These are phyloP conservation scores for Magnolia officinalis DNA, from an alignment of 164 flowering plant species.

Conservation along the genomic window DNA sequence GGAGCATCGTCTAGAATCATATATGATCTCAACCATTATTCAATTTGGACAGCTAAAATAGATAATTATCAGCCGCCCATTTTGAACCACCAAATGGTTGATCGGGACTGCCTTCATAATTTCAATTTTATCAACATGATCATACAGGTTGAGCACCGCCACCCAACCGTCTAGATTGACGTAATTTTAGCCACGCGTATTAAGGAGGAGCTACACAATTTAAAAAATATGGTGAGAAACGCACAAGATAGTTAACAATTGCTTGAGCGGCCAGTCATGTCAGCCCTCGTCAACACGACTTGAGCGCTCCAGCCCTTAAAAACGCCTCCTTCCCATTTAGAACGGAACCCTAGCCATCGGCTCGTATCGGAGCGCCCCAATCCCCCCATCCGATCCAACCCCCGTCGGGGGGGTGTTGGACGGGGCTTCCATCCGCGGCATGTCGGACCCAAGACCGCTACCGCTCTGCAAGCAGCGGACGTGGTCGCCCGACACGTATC, in stretches of 20 bases:
- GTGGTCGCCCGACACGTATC: constrained; percentile 55
- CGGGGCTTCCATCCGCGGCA: constrained; percentile 1
- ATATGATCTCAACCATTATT: too few relatives aligned
- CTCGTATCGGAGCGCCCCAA: neutral
- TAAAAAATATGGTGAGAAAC: neutral
- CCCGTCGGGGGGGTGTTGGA: constrained; percentile 1
- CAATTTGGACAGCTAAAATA: too few relatives aligned
- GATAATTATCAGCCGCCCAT: too few relatives aligned
- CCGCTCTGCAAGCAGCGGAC: constrained; percentile 54
- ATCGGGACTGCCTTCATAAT: too few relatives aligned
- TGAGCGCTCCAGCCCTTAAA: neutral
- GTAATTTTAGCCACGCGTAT: too few relatives aligned
- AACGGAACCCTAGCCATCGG: neutral
- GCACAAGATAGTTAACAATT: neutral
- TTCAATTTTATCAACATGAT: too few relatives aligned
- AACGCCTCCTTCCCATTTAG: neutral
- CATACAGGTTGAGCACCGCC: too few relatives aligned
- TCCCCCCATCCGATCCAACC: neutral
- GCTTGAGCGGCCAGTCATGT: neutral
- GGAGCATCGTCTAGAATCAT: too few relatives aligned
- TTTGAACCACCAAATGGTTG: too few relatives aligned
- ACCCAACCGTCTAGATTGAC: too few relatives aligned
- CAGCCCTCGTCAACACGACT: neutral
- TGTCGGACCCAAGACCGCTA: constrained; percentile 12
- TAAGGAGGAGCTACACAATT: too few relatives aligned